These are phyloP conservation scores for Mesostigma viride DNA, from an alignment of 139 green algal species.

Conservation along the genomic window DNA sequence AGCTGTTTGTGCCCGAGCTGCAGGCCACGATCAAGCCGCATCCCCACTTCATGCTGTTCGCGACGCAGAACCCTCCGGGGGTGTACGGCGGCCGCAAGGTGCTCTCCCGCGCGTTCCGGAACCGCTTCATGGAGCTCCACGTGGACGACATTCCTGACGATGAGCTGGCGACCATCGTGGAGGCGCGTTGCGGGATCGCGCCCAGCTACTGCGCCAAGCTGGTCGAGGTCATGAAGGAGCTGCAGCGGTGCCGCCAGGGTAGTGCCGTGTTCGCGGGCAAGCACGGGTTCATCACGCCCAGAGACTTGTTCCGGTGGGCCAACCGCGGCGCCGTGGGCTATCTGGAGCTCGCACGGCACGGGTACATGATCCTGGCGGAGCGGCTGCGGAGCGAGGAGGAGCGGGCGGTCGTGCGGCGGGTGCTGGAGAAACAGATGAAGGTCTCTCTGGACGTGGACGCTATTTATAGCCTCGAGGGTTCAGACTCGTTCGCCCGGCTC, in stretches of 20 bases:
- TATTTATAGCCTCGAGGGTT: too few relatives aligned
- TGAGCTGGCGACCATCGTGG: constrained; percentile 81
- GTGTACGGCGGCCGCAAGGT: constrained; percentile 72
- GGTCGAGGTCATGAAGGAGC: constrained; percentile 76
- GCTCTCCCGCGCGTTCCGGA: constrained; percentile 63
- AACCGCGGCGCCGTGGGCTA: constrained; percentile 64
- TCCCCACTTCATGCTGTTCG: constrained; percentile 98
- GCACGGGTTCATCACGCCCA: constrained; percentile 90
- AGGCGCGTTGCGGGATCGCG: constrained; percentile 55
- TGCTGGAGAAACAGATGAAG: constrained; percentile 48
- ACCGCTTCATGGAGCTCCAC: constrained; percentile 95
- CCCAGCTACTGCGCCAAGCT: constrained; percentile 71
- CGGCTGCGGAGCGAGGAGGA: constrained; percentile 40
- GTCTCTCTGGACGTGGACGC: constrained; percentile 54
- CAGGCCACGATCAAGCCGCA: constrained; percentile 84
- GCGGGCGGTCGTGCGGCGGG: constrained; percentile 46
- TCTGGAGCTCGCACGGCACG: constrained; percentile 73
- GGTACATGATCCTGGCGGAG: constrained; percentile 82
- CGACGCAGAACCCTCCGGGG: constrained; percentile 93
- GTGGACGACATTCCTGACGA: constrained; percentile 87
- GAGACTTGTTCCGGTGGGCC: constrained; percentile 88
- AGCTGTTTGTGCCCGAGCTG: constrained; percentile 95
- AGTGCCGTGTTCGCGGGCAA: constrained; percentile 54
- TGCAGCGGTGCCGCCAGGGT: constrained; percentile 65
- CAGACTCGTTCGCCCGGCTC: too few relatives aligned